These are phyloP conservation scores for Cenococcum geophilum DNA, from an alignment of 495 filamentous ascomycete species.

Conservation along the genomic window DNA sequence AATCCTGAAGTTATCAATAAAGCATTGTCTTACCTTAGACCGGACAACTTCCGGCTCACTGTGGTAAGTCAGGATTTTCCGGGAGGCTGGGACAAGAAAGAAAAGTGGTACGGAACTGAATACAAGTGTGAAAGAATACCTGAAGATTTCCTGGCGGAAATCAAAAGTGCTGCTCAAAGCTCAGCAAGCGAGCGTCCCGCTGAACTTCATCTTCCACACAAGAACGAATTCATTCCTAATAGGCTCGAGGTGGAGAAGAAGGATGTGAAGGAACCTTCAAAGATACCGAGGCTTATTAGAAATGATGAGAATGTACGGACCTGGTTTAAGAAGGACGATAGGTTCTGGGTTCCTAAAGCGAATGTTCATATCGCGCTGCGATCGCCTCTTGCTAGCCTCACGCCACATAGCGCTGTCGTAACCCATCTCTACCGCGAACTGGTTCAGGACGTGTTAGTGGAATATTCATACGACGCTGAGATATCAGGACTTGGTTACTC, in stretches of 20 bases:
- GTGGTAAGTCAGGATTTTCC: constrained; percentile 78
- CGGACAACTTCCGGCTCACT: constrained; percentile 82
- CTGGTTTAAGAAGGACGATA: constrained; percentile 99
- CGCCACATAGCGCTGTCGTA: constrained; percentile 71
- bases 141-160: constrained; percentile 60
- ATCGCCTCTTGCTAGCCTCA: constrained; percentile 70
- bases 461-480: constrained; percentile 96
- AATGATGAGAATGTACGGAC: constrained; percentile 75
- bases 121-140: constrained; percentile 82
- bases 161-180: constrained; percentile 57
- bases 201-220: constrained; percentile 80
- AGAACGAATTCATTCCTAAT: constrained; percentile 94
- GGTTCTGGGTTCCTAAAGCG: constrained; percentile 96
- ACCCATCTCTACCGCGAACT: constrained; percentile 77
- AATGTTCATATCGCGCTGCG: constrained; percentile 74
- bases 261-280: constrained; percentile 65
- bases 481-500: constrained; percentile 85
- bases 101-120: constrained; percentile 98
- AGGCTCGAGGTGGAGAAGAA: constrained; percentile 93
- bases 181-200: constrained; percentile 53
- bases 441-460: constrained; percentile 80
- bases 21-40: constrained; percentile 66
- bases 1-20: constrained; percentile 68
- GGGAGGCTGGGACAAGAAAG: constrained; percentile 77
- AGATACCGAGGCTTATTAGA: constrained; percentile 76